phyloP scores from a whole-genome alignment of 257 asterid genomes.

The Solanum raphanifolium region DNA sequence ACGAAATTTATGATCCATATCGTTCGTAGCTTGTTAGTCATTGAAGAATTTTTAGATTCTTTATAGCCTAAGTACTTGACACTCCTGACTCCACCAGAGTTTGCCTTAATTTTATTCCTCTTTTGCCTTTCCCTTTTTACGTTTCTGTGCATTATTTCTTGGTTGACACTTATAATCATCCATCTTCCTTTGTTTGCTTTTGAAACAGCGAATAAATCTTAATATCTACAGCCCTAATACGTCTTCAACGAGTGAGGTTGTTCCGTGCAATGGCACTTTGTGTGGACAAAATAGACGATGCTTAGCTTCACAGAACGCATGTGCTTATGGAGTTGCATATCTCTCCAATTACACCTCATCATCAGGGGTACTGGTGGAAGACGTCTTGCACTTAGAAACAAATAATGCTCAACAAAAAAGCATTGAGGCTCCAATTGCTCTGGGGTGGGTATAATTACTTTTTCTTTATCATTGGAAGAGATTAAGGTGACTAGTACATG shows the following conservation, averaged over 20 bases:
- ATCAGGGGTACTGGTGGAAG: slow-evolving; percentile 80
- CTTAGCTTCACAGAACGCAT: slow-evolving; percentile 38
- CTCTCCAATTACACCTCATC: slow-evolving; percentile 77
- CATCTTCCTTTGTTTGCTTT: neutral
- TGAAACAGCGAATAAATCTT: slow-evolving; percentile 52
- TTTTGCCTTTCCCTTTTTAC: neutral
- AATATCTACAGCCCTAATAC: slow-evolving; percentile 65
- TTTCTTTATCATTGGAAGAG: neutral
- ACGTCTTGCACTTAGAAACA: slow-evolving; percentile 58
- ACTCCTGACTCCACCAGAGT: neutral
- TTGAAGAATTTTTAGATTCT: neutral
- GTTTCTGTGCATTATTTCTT: neutral
- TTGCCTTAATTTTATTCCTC: neutral
- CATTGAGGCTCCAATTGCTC: slow-evolving; percentile 62
- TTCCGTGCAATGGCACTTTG: slow-evolving; percentile 66
- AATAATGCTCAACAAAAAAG: slow-evolving; percentile 25
- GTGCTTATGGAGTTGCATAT: slow-evolving; percentile 71
- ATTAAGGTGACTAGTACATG: neutral
- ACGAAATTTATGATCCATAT: neutral
- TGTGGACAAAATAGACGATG: slow-evolving; percentile 64
- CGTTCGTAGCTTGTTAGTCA: neutral
- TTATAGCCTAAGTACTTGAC: neutral
- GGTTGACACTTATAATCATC: neutral
- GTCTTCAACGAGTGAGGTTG: slow-evolving; percentile 49
- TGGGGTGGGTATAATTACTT: slow-evolving; percentile 49